These are phyloP conservation scores for Mitragyna speciosa DNA, from an alignment of 257 asterid species.

Conservation along the genomic window DNA sequence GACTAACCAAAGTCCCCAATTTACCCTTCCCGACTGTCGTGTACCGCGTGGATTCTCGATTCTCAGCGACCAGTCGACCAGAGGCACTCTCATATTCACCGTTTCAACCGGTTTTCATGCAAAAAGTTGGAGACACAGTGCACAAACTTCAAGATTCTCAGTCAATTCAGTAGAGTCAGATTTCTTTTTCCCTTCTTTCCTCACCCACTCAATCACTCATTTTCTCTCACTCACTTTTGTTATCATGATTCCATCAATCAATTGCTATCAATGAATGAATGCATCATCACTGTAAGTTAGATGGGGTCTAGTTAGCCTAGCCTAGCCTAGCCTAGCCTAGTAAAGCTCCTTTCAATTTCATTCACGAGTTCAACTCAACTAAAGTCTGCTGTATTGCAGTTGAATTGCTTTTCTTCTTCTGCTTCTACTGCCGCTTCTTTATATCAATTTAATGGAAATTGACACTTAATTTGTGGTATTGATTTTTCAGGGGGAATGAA, in stretches of 20 bases:
- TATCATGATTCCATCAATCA: slow-evolving; percentile 13
- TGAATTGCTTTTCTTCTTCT: background rate
- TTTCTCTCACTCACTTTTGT: background rate
- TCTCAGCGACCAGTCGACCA: slow-evolving; percentile 15
- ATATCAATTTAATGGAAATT: background rate
- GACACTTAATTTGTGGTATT: background rate
- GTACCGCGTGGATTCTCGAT: slow-evolving; percentile 31
- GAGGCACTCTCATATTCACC: slow-evolving; percentile 4
- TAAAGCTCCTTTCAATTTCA: background rate
- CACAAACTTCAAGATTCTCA: slow-evolving; percentile 46
- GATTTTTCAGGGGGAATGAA: slow-evolving; percentile 1
- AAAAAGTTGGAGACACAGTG: slow-evolving; percentile 38
- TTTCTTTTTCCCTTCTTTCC: background rate
- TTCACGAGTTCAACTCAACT: background rate
- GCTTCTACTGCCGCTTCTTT: background rate
- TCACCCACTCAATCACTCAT: slow-evolving; percentile 4
- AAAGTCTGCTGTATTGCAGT: background rate
- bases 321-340: background rate
- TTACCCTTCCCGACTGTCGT: slow-evolving; percentile 6
- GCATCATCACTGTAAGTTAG: background rate
- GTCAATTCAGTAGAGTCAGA: slow-evolving; percentile 17
- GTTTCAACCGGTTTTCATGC: slow-evolving; percentile 49
- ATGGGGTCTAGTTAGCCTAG: too few relatives aligned
- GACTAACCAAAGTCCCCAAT: background rate
- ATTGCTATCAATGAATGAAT: slow-evolving; percentile 2